Conservation (phyloP, 140 eudicot genomes). For the Bidens hawaiensis region DNA sequence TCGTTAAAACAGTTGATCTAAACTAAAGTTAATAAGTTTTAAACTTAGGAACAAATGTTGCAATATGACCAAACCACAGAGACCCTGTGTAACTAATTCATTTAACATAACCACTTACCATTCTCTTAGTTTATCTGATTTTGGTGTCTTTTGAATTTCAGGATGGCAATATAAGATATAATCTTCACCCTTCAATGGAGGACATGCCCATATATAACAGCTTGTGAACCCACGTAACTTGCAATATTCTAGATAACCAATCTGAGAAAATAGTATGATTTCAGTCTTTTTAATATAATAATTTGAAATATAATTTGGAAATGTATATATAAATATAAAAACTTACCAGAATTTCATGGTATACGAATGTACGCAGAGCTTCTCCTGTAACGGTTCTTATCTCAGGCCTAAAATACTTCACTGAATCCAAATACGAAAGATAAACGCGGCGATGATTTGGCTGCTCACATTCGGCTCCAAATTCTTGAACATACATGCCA, state of each 20-base stretch:
- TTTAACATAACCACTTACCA: conserved; percentile 53
- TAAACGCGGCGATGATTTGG: conserved; percentile 62
- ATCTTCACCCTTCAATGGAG: conserved; percentile 97
- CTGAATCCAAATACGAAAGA: conserved; percentile 52
- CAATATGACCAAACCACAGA: no score
- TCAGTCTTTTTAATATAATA: no score
- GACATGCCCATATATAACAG: conserved; percentile 99
- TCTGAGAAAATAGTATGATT: conserved; percentile 41
- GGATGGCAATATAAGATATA: conserved; percentile 96
- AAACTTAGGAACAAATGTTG: no score
- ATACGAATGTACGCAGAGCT: conserved; percentile 52
- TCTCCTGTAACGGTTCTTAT: conserved; percentile 47
- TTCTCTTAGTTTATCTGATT: conserved; percentile 92
- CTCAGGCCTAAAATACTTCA: conserved; percentile 50
- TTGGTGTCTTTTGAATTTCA: conserved; percentile 96
- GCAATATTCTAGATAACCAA: conserved; percentile 91
- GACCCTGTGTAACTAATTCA: no score
- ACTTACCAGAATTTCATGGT: conserved; percentile 49
- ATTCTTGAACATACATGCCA: conserved; percentile 58
- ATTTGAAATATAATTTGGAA: not conserved
- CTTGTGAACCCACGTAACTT: conserved; percentile 86
- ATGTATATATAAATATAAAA: not conserved
- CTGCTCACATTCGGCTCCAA: conserved; percentile 42
- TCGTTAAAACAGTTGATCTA: no score
- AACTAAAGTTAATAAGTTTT: no score